These are phyloP conservation scores for Populus pruinosa DNA, from an alignment of 345 rosid species.

Conservation along the genomic window DNA sequence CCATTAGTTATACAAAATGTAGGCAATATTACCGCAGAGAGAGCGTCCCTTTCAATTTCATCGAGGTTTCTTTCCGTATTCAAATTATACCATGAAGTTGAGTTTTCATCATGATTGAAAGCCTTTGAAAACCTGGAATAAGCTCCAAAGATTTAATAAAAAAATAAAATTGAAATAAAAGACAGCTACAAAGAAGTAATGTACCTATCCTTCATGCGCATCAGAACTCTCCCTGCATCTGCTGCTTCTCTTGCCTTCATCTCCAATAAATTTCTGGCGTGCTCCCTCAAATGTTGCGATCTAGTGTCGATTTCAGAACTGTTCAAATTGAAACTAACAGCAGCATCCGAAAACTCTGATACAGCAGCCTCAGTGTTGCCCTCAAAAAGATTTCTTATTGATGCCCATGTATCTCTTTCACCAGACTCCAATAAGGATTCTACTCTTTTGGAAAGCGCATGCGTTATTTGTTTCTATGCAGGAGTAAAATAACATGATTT, in stretches of 20 bases:
- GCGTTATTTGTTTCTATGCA: constrained; percentile 33
- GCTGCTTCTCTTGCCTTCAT: constrained; percentile 76
- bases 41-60: constrained; percentile 60
- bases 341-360: too few species aligned
- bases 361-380: too few species aligned
- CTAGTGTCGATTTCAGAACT: constrained; percentile 30
- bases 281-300: constrained; percentile 48
- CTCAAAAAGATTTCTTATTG: too few species aligned
- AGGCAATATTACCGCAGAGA: constrained; percentile 44
- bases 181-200: neutral
- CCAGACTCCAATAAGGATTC: too few species aligned
- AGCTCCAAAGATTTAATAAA: constrained; percentile 3
- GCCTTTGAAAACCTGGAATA: constrained; percentile 57
- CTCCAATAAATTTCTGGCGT: constrained; percentile 30
- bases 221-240: constrained; percentile 45
- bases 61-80: constrained; percentile 67
- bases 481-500: constrained; percentile 9
- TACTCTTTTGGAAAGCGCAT: too few species aligned
- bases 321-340: constrained; percentile 52
- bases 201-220: constrained; percentile 71
- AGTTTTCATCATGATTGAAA: constrained; percentile 59
- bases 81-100: constrained; percentile 64
- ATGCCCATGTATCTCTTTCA: too few species aligned
- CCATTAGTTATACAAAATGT: neutral
- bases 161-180: too few species aligned